Conservation (phyloP, 306 rosid species). For the Dicorynia guianensis region DNA sequence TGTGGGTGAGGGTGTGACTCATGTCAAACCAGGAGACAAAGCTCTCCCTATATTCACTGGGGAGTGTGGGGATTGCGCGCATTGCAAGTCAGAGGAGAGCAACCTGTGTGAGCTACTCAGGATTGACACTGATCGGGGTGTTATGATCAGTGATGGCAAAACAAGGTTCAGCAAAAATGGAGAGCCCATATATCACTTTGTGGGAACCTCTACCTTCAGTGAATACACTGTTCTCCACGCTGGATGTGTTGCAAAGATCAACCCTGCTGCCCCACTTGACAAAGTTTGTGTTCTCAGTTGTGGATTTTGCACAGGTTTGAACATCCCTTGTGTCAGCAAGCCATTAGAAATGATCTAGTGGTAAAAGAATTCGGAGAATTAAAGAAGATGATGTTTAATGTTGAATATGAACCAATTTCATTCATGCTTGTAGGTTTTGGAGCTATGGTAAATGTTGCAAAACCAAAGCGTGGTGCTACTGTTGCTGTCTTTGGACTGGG, state of each 20-base stretch:
- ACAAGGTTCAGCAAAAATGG: conserved; percentile 59
- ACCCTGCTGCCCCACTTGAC: conserved; percentile 63
- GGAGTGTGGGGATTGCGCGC: not conserved
- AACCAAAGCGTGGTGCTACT: conserved; percentile 55
- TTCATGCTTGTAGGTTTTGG: conserved; percentile 50
- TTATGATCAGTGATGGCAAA: conserved; percentile 56
- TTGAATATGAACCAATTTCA: not conserved
- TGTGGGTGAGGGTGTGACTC: not conserved
- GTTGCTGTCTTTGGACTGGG: conserved; percentile 67
- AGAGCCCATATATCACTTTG: conserved; percentile 62
- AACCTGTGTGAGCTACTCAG: not conserved
- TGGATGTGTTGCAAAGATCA: conserved; percentile 64
- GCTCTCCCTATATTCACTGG: not conserved
- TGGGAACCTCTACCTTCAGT: conserved; percentile 69
- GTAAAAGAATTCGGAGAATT: not conserved
- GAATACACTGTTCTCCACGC: conserved; percentile 63
- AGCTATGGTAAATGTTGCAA: conserved; percentile 66
- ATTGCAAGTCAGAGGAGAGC: not conserved
- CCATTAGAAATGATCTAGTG: too few species aligned
- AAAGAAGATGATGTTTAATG: too few species aligned
- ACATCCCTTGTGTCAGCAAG: not conserved
- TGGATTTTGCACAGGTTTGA: conserved; percentile 61
- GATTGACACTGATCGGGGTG: conserved; percentile 62
- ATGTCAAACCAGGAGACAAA: not conserved
- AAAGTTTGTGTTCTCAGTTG: conserved; percentile 41